phyloP scores from a whole-genome alignment of 2,329 filamentous ascomycete species.

The Colletotrichum tanaceti region DNA sequence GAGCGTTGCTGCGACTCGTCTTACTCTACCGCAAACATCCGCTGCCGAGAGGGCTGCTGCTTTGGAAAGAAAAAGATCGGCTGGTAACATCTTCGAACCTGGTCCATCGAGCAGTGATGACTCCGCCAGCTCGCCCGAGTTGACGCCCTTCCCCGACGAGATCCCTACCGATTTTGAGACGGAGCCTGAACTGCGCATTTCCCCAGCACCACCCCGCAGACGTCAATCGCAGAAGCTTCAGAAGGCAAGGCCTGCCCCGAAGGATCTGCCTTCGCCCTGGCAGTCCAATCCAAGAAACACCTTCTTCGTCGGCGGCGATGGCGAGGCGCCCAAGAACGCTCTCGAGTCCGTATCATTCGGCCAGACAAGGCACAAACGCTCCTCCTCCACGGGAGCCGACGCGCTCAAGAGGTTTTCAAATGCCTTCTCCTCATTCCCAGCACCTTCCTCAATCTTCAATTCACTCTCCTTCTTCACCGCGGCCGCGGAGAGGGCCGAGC shows the following conservation, averaged over 20 bases:
- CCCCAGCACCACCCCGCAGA: constrained; percentile 24
- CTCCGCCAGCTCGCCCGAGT: constrained; percentile 37
- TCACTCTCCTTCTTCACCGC: constrained; percentile 40
- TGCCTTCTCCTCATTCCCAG: constrained; percentile 63
- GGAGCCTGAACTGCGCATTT: constrained; percentile 30
- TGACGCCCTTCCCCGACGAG: constrained; percentile 38
- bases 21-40: constrained; percentile 66
- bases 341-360: constrained; percentile 59
- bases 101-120: constrained; percentile 29
- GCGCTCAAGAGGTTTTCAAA: constrained; percentile 68
- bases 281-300: constrained; percentile 55
- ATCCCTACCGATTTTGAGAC: constrained; percentile 35
- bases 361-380: constrained; percentile 60
- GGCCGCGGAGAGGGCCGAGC: constrained; percentile 34
- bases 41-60: constrained; percentile 69
- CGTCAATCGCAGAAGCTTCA: constrained; percentile 34
- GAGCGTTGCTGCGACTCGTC: constrained; percentile 65
- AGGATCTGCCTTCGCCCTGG: constrained; percentile 52
- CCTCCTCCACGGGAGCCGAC: constrained; percentile 67
- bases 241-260: constrained; percentile 28
- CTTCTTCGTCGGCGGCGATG: constrained; percentile 48
- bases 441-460: constrained; percentile 38
- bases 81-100: constrained; percentile 51
- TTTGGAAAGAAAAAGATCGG: constrained; percentile 57
- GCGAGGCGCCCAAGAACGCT: constrained; percentile 48